Evolutionary conservation across 140 eudicot genomes (phyloP).

Genomic region (Anethum foeniculum): DNA sequence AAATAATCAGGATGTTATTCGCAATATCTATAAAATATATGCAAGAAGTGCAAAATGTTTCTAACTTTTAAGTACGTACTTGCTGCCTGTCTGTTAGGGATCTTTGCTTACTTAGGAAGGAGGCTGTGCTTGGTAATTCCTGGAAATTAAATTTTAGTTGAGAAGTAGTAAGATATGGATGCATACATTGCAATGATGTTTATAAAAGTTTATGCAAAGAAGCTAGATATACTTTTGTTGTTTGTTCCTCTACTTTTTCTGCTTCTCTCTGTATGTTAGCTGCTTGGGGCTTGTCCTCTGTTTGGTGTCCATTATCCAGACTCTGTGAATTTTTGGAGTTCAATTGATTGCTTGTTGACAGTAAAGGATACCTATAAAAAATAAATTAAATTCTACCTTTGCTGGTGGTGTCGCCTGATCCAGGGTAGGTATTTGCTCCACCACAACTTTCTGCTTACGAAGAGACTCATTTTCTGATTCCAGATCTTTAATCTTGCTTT

Average conservation of each 20-base stretch:
- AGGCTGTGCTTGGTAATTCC: conserved; percentile 35
- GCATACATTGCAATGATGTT: neutral
- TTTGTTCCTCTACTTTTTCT: conserved; percentile 41
- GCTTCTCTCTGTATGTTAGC: conserved; percentile 29
- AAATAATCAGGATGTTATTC: neutral
- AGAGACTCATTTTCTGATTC: conserved; percentile 68
- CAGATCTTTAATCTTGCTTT: conserved; percentile 52
- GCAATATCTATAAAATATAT: neutral
- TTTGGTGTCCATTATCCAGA: conserved; percentile 42
- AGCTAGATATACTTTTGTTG: conserved; percentile 31
- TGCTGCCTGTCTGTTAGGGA: conserved; percentile 86
- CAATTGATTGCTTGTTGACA: neutral
- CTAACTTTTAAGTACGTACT: conserved; percentile 33
- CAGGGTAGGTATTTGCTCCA: conserved; percentile 42
- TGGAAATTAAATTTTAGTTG: conserved; percentile 23
- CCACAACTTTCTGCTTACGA: conserved; percentile 45
- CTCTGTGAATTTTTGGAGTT: conserved; percentile 31
- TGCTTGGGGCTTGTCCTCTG: conserved; percentile 29
- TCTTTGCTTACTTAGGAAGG: conserved; percentile 70
- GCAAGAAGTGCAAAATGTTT: neutral
- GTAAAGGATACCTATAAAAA: neutral
- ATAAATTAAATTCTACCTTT: conserved; percentile 30
- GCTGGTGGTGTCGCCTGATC: conserved; percentile 25
- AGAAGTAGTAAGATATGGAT: conserved; percentile 11
- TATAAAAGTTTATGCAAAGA: neutral